A percentile compares a stretch with the other conserved stretches of the same genome.
These are phyloP conservation scores for Scedosporium aurantiacum DNA, from an alignment of 2,329 filamentous ascomycete species.

Conservation along the genomic window DNA sequence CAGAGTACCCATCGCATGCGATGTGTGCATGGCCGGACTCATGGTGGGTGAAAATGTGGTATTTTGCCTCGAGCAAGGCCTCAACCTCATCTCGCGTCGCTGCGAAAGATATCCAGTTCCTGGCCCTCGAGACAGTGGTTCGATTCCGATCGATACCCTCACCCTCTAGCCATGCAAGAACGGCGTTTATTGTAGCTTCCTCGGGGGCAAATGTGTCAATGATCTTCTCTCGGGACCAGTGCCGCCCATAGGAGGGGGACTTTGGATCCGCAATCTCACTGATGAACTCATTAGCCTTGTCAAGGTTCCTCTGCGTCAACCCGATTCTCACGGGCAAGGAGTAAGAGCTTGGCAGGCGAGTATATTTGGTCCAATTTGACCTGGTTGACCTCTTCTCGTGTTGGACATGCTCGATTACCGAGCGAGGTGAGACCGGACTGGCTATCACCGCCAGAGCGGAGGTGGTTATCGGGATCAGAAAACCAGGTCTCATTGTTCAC, in stretches of 20 bases:
- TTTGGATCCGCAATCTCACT: constrained; percentile 31
- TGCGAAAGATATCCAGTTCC: constrained; percentile 26
- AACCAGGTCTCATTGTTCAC: constrained; percentile 6
- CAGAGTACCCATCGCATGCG: constrained; percentile 29
- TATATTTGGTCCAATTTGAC: not conserved
- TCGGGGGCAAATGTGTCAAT: constrained; percentile 30
- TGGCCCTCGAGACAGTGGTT: constrained; percentile 36
- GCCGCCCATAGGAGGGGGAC: constrained; percentile 33
- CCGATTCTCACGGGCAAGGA: constrained; percentile 29
- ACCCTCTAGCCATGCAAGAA: constrained; percentile 41
- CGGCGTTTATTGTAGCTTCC: constrained; percentile 33
- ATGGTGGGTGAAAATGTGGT: constrained; percentile 36
- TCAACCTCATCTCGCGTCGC: constrained; percentile 24
- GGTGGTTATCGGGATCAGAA: not conserved
- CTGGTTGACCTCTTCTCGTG: constrained; percentile 1
- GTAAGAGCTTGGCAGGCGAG: not conserved
- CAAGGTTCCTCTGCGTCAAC: constrained; percentile 33
- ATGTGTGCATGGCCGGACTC: constrained; percentile 22
- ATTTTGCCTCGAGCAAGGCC: constrained; percentile 38
- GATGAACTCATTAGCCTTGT: constrained; percentile 31
- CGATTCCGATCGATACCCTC: constrained; percentile 37
- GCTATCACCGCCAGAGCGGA: not conserved
- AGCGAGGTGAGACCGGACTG: not conserved
- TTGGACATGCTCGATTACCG: not conserved
- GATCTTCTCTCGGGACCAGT: constrained; percentile 33